Evolutionary conservation across 345 rosid genomes (phyloP), one percentile per base, ranked within the genome.

Genomic region (Stellera chamaejasme): DNA sequence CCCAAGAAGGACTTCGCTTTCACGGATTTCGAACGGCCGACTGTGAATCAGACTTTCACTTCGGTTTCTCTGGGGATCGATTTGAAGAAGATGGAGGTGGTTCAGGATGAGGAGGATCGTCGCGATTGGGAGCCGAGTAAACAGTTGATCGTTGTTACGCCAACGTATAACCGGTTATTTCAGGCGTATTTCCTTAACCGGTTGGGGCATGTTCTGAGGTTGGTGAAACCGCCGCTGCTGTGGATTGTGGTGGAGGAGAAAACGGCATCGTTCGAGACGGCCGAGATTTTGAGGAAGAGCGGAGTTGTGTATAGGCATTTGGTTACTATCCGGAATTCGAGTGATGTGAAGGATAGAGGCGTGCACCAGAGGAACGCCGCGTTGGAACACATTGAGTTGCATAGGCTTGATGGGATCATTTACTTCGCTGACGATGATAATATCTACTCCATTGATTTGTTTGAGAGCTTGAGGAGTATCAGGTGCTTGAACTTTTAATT

Each of bases 201-300:
- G 66, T 46, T 92, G 55, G 93, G 83, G 54, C 98, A 92, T 56
- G 78, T 82, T 27, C 59, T 92, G 75, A 78, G 84, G 74, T 78
- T 88, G 13, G 93, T 86, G 61, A 75, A 68, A 59, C 83, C 90
- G 14, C 98, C 98, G 23, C 14, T 92, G 48, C 67, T 92, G 61
- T 92, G 98, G 98, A 78, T 92, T 42, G 96, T 88, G 70, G 98
- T 88, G 60, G 98, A 92, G 67, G 78, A 72, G 51, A 77, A 76
- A 41, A 59, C 62, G 9, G 90, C 85, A 27, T 79, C 96, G 15
- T 61, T 71, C 63, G 98, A 88, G 82, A 88, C 96, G 0, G 89
- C 93, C 0, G 96, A 81, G 60, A 56, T 88, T 53, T 56, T 92
- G 79, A 83, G 98, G 64, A 84, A 78, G 69, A 80, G 85, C 0